These are phyloP conservation scores for Microbotryum intermedium DNA, from an alignment of 1,284 basidiomycete genomes.

Conservation along the genomic window DNA sequence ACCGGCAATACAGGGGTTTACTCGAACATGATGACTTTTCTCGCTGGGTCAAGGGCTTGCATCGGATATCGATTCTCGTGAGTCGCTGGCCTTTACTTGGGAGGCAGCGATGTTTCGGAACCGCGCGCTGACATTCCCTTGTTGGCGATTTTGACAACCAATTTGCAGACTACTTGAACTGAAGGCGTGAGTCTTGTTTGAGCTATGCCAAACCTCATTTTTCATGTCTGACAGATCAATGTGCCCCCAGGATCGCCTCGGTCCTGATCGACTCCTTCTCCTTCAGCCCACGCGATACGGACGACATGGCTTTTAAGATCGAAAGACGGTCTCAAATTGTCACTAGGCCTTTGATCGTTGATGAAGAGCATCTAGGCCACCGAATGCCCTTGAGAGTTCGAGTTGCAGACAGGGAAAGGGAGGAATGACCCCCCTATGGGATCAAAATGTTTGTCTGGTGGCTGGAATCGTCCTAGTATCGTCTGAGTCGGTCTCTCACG, in stretches of 20 bases:
- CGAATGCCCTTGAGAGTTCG: conserved; percentile 19
- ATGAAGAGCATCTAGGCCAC: conserved; percentile 18
- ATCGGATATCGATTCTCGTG: no score
- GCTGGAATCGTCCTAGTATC: no score
- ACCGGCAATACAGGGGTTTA: conserved; percentile 19
- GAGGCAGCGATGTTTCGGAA: no score
- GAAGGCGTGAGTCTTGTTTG: conserved; percentile 10
- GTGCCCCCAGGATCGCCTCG: conserved; percentile 6
- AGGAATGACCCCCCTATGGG: no score
- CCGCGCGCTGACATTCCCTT: no score
- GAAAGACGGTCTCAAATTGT: conserved; percentile 18
- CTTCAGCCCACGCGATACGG: conserved; percentile 9
- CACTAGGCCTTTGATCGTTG: conserved; percentile 18
- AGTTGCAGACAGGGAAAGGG: conserved; percentile 7
- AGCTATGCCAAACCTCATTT: no score
- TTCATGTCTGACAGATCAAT: no score
- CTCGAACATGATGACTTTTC: conserved; percentile 18
- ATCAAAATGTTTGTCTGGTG: no score
- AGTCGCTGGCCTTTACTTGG: no score
- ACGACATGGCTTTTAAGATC: neutral
- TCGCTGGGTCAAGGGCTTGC: conserved; percentile 7
- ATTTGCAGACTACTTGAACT: no score
- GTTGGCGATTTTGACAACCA: no score
- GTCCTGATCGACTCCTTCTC: conserved; percentile 22
- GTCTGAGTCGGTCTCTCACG: no score